phyloP scores from a whole-genome alignment of 352 stramenopile genomes.

The Phytophthora quininea region DNA sequence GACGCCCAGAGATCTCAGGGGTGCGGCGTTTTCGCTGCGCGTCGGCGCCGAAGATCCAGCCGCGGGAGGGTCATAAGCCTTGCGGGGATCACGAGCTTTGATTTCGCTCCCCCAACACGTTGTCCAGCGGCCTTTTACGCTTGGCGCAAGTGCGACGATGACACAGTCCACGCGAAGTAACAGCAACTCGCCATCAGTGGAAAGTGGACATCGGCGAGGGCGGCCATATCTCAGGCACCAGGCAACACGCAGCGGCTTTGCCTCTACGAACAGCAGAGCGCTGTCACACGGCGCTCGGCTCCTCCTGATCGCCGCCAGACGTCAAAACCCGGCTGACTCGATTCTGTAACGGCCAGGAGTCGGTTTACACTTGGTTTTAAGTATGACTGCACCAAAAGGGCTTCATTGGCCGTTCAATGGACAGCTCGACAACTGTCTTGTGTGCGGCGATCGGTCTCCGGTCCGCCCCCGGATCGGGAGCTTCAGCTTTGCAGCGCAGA shows the following conservation, averaged over 20 bases:
- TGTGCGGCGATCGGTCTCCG: background rate
- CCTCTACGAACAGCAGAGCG: slow-evolving; percentile 37
- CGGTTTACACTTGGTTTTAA: slow-evolving; percentile 32
- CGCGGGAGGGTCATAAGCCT: slow-evolving; percentile 3
- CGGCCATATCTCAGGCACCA: slow-evolving; percentile 28
- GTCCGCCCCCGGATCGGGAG: slow-evolving; percentile 20
- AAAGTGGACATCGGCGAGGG: slow-evolving; percentile 32
- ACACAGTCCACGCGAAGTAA: slow-evolving; percentile 18
- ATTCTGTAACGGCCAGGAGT: slow-evolving; percentile 25
- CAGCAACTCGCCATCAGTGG: slow-evolving; percentile 21
- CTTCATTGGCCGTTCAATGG: background rate
- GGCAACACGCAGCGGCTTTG: background rate
- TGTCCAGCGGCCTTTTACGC: slow-evolving; percentile 8
- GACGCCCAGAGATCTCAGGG: slow-evolving; percentile 20
- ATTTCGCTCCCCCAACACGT: slow-evolving; percentile 9
- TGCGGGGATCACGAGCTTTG: slow-evolving; percentile 1
- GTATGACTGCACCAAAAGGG: slow-evolving; percentile 6
- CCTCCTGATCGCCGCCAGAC: slow-evolving; percentile 26
- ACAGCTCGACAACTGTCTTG: background rate
- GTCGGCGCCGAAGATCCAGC: slow-evolving; percentile 1
- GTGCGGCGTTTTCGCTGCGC: slow-evolving; percentile 25
- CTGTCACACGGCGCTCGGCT: slow-evolving; percentile 39
- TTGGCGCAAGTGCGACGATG: slow-evolving; percentile 5
- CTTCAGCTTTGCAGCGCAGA: slow-evolving; percentile 5
- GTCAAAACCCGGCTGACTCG: slow-evolving; percentile 23